These are phyloP conservation scores for Torulaspora microellipsoides DNA, from an alignment of 805 yeast species.

Conservation along the genomic window DNA sequence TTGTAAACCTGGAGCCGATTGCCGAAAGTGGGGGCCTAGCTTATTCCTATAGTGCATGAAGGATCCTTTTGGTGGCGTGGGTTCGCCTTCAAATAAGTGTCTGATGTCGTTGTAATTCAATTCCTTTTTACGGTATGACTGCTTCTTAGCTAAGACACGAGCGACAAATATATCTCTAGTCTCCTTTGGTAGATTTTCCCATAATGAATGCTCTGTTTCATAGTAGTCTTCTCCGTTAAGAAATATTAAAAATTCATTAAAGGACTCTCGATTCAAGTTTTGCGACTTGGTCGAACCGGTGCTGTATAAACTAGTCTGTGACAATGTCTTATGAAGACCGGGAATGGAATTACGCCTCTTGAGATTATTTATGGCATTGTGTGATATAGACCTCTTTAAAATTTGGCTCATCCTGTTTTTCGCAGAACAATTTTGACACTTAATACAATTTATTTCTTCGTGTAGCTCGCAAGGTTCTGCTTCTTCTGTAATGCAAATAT, in stretches of 20 bases:
- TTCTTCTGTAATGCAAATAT: too few relatives aligned
- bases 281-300: not conserved
- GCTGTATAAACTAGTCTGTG: too few relatives aligned
- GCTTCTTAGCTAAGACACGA: slow-evolving; percentile 7
- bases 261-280: slow-evolving; percentile 4
- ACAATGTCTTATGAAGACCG: too few relatives aligned
- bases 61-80: slow-evolving; percentile 4
- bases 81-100: slow-evolving; percentile 3
- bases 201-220: slow-evolving; percentile 2
- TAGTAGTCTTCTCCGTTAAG: slow-evolving; percentile 4
- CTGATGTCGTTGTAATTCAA: slow-evolving; percentile 3
- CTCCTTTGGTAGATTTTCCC: slow-evolving; percentile 14
- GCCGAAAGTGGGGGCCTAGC: slow-evolving; percentile 6
- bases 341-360: too few relatives aligned
- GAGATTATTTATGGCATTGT: too few relatives aligned
- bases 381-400: too few relatives aligned
- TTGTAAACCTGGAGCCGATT: not conserved
- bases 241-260: slow-evolving; percentile 9
- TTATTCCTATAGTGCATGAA: slow-evolving; percentile 8
- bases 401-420: too few relatives aligned
- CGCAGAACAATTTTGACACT: too few relatives aligned
- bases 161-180: slow-evolving; percentile 9
- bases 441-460: too few relatives aligned
- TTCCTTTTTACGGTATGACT: not conserved
- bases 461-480: too few relatives aligned